Percentiles rank a stretch among this genome's conserved stretches.
phyloP scores from a whole-genome alignment of 148 eudicot species.

The Fagopyrum homotropicum region DNA sequence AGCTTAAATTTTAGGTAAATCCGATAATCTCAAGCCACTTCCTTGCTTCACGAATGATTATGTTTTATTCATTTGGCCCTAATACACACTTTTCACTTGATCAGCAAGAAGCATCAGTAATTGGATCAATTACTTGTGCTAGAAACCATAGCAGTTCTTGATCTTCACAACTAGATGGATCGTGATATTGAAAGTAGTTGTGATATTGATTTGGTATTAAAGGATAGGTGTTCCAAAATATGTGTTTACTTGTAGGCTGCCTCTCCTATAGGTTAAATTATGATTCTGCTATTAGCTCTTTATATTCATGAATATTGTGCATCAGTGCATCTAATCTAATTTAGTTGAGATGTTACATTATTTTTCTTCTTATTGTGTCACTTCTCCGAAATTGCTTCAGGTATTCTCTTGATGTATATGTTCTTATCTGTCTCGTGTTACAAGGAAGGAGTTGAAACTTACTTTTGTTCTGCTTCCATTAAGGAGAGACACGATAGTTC shows the following conservation, averaged over 20 bases:
- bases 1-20: no score
- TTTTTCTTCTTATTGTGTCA: background rate
- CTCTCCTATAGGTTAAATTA: background rate
- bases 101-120: no score
- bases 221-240: background rate
- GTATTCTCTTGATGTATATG: background rate
- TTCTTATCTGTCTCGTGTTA: background rate
- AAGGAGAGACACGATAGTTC: slow-evolving; percentile 13
- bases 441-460: background rate
- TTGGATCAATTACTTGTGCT: no score
- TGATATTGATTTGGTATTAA: background rate
- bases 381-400: background rate
- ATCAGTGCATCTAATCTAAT: background rate
- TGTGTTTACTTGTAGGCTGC: background rate
- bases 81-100: no score
- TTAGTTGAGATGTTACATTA: background rate
- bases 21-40: no score
- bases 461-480: slow-evolving; percentile 4
- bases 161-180: no score
- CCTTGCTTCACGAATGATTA: rapidly evolving
- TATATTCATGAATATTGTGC: background rate
- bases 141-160: no score
- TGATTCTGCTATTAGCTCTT: background rate
- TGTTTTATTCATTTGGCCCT: no score
- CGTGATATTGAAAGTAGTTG: background rate